Evolutionary conservation across 306 rosid species (phyloP).

Genomic region (Heteromeles arbutifolia): DNA sequence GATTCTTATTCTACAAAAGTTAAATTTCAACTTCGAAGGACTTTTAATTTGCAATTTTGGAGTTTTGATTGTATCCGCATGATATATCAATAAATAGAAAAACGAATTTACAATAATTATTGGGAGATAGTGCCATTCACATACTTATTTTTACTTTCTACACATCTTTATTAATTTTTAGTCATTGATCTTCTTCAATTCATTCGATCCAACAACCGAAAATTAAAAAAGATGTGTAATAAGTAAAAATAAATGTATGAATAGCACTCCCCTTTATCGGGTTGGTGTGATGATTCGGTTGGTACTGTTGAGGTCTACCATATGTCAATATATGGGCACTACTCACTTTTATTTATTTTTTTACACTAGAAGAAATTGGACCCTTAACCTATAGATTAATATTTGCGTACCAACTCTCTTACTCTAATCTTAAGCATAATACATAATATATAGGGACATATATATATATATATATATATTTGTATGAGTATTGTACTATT

Average conservation of each 20-base stretch:
- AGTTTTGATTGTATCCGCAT: neutral
- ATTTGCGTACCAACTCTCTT: neutral
- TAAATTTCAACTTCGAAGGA: neutral
- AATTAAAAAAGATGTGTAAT: rapidly evolving
- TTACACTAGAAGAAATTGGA: no score
- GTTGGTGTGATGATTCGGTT: neutral
- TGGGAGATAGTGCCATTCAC: no score
- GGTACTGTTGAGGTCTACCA: neutral
- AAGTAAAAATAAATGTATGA: neutral
- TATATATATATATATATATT: no score
- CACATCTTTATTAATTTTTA: no score
- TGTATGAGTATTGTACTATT: no score
- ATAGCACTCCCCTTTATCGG: neutral
- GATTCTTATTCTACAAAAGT: neutral
- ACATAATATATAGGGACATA: neutral
- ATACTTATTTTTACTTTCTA: no score
- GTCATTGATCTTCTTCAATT: no score
- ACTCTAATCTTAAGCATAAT: neutral
- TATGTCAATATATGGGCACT: constrained; percentile 1
- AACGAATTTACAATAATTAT: no score
- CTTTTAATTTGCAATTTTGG: neutral
- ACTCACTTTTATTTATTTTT: no score
- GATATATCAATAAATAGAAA: neutral
- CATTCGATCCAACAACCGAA: rapidly evolving
- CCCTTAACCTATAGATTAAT: neutral